Evolutionary conservation across 495 filamentous ascomycete species (phyloP).

Genomic region (Trichoderma virens): DNA sequence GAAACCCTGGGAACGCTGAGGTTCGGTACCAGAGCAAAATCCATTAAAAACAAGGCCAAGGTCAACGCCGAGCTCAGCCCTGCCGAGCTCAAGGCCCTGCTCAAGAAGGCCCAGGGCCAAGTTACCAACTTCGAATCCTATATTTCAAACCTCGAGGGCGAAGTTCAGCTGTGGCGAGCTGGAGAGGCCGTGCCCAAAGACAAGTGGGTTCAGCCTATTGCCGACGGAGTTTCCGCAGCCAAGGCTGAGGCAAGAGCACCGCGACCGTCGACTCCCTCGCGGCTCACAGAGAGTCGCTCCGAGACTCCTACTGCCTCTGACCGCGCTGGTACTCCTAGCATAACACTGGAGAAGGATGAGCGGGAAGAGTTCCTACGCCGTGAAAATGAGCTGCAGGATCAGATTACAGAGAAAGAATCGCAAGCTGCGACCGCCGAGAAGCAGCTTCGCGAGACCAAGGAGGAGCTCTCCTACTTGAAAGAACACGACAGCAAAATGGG

Average conservation of each 20-base stretch:
- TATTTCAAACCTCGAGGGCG: slow-evolving; percentile 72
- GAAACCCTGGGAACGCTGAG: slow-evolving; percentile 90
- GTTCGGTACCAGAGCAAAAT: slow-evolving; percentile 94
- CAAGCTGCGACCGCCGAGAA: slow-evolving; percentile 71
- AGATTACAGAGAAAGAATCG: slow-evolving; percentile 86
- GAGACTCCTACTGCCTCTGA: slow-evolving; percentile 62
- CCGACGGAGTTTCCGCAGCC: slow-evolving; percentile 51
- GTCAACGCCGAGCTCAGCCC: slow-evolving; percentile 97
- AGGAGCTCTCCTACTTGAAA: slow-evolving; percentile 73
- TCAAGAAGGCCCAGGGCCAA: slow-evolving; percentile 87
- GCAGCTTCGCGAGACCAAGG: slow-evolving; percentile 66
- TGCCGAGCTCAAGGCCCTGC: slow-evolving; percentile 80
- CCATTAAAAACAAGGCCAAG: slow-evolving; percentile 99
- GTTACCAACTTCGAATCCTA: slow-evolving; percentile 83
- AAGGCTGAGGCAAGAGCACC: slow-evolving; percentile 54
- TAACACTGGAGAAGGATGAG: slow-evolving; percentile 91
- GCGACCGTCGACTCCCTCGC: slow-evolving; percentile 75
- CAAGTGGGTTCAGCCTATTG: slow-evolving; percentile 44
- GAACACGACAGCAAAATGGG: slow-evolving; percentile 72
- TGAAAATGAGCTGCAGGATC: slow-evolving; percentile 95
- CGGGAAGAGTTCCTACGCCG: slow-evolving; percentile 90
- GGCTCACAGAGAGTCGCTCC: slow-evolving; percentile 70
- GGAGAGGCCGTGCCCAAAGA: slow-evolving; percentile 88
- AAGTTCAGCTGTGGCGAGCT: slow-evolving; percentile 77
- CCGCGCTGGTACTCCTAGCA: slow-evolving; percentile 75